A percentile compares a stretch with the other conserved stretches of the same genome.
Evolutionary conservation across 352 stramenopile genomes (phyloP).

Genomic region (Pythium pyrilobum): DNA sequence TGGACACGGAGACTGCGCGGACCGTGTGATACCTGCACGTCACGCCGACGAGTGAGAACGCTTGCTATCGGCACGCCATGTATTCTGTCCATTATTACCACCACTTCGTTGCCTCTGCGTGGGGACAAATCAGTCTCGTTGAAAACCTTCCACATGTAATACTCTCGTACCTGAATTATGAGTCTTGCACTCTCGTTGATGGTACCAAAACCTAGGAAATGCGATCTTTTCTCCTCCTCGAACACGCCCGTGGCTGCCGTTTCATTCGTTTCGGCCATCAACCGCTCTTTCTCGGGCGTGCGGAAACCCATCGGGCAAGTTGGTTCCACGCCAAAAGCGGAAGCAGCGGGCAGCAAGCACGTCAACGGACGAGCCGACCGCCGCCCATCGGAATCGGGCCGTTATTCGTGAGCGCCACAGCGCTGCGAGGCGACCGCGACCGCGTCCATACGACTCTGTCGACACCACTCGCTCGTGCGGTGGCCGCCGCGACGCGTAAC

Average conservation of each 20-base stretch:
- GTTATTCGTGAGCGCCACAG: too few species aligned
- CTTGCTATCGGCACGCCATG: slow-evolving; percentile 16
- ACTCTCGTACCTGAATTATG: too few species aligned
- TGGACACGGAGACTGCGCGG: not conserved
- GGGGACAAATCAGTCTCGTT: slow-evolving; percentile 19
- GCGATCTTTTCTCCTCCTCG: not conserved
- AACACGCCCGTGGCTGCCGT: slow-evolving; percentile 1
- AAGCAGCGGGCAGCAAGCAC: slow-evolving; percentile 3
- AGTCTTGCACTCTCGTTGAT: too few species aligned
- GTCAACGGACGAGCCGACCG: slow-evolving; percentile 12
- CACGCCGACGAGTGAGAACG: slow-evolving; percentile 4
- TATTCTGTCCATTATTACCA: slow-evolving; percentile 10
- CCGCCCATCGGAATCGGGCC: too few species aligned
- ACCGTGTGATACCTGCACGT: slow-evolving; percentile 16
- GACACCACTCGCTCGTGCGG: not conserved
- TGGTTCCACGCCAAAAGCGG: slow-evolving; percentile 10
- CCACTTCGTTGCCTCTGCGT: not conserved
- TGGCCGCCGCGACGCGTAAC: not conserved
- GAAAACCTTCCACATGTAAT: slow-evolving; percentile 1
- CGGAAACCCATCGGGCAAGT: slow-evolving; percentile 15
- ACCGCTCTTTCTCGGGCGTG: slow-evolving; percentile 2
- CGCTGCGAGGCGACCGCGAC: not conserved
- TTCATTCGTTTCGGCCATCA: slow-evolving; percentile 12
- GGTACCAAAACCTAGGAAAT: too few species aligned
- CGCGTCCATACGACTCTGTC: not conserved